Evolutionary conservation across 441 rosid species (phyloP), one percentile per base, ranked within the genome.

Genomic region (Jatropha podagrica): DNA sequence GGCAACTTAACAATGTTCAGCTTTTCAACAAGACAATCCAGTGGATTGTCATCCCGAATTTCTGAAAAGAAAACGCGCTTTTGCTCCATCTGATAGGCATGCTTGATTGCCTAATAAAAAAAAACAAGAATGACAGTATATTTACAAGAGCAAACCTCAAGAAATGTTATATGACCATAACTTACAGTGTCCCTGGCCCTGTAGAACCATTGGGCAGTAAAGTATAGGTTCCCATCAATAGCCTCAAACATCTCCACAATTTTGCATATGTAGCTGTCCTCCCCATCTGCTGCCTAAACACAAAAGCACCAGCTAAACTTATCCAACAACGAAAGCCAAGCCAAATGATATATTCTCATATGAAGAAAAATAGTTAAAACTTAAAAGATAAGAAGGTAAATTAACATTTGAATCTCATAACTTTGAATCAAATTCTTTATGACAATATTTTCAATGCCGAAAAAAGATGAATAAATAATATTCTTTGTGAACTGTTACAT

Each of bases 161-260:
- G 4, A 37, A 42, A 71, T n/a, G 3, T 62, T 15, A 27, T 27
- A 23, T 10, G 23, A 20, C 37, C 66, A 40, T 11, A 60, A 46
- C 91, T 83, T 84, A 92, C 94, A 1, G 96, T 91, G 64, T 92
- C 97, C 54, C 6, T 49, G 12, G 92, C 92, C 64, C 94, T 77
- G 20, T 92, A 92, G 63, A 72, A 92, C 96, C 97, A 92, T 38
- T 85, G 97, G 13, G 91, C 91, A 9, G 88, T 80, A 23, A 90
- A 91, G 68, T 89, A 81, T 0, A 59, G 70, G 0, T 65, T 13
- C 7, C 89, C 89, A 52, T 88, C 89, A 20, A 52, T 54, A 1
- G 82, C 85, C 69, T 93, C 89, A 68, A 88, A 93, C 78, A 91
- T 78, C 60, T 93, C 95, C 5, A 86, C 77, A 20, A 91, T 88